Percentiles rank a stretch among this genome's conserved stretches.
Evolutionary conservation across 2,329 filamentous ascomycete species (phyloP).

Genomic region (Penicillium sp.): DNA sequence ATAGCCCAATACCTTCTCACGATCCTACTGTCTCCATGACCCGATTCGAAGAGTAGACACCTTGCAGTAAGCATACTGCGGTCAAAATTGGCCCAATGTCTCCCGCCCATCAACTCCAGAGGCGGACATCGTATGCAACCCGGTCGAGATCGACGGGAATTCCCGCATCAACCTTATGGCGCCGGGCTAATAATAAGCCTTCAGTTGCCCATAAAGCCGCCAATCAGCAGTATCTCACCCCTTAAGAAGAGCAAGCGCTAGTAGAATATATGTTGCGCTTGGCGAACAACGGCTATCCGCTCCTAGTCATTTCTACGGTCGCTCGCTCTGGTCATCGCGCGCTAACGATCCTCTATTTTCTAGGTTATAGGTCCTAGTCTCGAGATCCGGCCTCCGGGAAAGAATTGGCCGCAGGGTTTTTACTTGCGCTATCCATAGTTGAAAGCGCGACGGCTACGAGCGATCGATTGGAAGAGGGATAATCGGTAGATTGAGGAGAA

Average conservation of each 20-base stretch:
- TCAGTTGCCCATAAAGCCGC: conserved; percentile 7
- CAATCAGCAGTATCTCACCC: conserved; percentile 7
- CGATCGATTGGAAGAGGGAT: conserved; percentile 12
- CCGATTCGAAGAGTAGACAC: no score
- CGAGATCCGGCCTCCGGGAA: not conserved
- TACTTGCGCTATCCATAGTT: conserved; percentile 6
- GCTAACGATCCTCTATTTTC: conserved; percentile 1
- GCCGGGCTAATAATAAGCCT: not conserved
- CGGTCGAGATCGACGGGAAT: not conserved
- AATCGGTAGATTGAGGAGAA: not conserved
- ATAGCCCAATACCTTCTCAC: no score
- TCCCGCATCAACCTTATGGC: conserved; percentile 6
- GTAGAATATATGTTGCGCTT: conserved; percentile 7
- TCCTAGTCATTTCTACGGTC: conserved; percentile 8
- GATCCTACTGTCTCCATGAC: no score
- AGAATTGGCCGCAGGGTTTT: not conserved
- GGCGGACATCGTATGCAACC: not conserved
- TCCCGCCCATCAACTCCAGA: not conserved
- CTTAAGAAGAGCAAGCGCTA: conserved; percentile 4
- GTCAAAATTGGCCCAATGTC: not conserved
- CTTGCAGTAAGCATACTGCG: not conserved
- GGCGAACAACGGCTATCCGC: conserved; percentile 11
- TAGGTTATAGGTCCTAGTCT: not conserved
- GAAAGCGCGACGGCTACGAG: conserved; percentile 6
- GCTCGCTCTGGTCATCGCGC: conserved; percentile 5